Evolutionary conservation across 345 rosid species (phyloP).

Genomic region (thale cress (Arabidopsis thaliana)): DNA sequence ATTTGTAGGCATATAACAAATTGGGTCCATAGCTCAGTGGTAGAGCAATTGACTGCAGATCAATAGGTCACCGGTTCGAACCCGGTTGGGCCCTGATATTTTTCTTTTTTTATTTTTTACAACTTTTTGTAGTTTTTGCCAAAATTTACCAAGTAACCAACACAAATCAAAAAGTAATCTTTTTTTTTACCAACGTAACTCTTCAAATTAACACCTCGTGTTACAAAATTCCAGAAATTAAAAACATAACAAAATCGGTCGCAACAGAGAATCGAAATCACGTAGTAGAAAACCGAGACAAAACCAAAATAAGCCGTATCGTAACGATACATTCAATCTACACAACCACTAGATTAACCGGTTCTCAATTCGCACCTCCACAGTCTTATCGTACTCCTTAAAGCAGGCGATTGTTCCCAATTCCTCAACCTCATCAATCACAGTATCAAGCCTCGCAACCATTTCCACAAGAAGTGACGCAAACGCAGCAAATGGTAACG

Average conservation of each 20-base stretch:
- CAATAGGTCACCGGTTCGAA: slow-evolving; percentile 78
- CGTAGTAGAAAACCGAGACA: background rate
- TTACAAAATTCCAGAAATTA: background rate
- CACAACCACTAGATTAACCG: slow-evolving; percentile 38
- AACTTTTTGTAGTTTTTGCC: background rate
- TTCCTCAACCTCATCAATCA: slow-evolving; percentile 77
- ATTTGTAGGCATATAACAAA: rapidly evolving
- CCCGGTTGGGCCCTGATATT: slow-evolving; percentile 52
- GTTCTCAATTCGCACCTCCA: slow-evolving; percentile 44
- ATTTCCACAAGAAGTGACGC: slow-evolving; percentile 79
- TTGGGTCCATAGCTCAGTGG: slow-evolving; percentile 87
- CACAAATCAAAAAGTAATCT: background rate
- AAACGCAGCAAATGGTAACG: slow-evolving; percentile 89
- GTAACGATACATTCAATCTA: background rate
- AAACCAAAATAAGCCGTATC: background rate
- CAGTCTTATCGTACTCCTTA: slow-evolving; percentile 54
- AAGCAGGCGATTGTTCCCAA: slow-evolving; percentile 64
- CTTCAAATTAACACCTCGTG: background rate
- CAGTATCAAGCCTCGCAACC: slow-evolving; percentile 74
- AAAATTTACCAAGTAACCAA: background rate
- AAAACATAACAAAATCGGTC: background rate
- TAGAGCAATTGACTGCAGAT: slow-evolving; percentile 93
- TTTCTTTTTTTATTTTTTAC: rapidly evolving
- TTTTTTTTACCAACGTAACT: background rate
- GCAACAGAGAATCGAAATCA: background rate